Evolutionary conservation across 1,284 basidiomycete genomes (phyloP).

Genomic region (Inonotus obliquus): DNA sequence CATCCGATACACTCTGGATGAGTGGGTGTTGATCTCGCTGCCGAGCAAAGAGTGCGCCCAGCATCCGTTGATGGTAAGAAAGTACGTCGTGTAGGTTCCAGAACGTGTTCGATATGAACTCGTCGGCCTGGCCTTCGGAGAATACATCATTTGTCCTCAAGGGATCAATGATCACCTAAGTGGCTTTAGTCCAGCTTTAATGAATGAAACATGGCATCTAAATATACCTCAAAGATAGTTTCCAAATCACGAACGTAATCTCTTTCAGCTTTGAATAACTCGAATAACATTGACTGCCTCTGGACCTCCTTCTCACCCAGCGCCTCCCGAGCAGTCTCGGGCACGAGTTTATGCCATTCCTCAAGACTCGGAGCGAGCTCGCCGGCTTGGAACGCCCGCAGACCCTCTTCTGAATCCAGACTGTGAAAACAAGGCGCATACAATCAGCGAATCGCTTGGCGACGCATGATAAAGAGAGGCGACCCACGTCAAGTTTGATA

Average conservation of each 20-base stretch:
- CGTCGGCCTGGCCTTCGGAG: conserved; percentile 41
- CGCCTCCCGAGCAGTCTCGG: conserved; percentile 57
- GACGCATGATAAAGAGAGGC: not conserved
- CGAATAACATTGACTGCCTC: conserved; percentile 78
- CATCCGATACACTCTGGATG: conserved; percentile 71
- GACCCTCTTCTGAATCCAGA: conserved; percentile 57
- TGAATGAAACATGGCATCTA: not conserved
- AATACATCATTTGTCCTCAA: conserved; percentile 52
- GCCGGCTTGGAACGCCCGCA: conserved; percentile 60
- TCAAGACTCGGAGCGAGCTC: conserved; percentile 56
- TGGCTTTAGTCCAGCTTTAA: conserved; percentile 13
- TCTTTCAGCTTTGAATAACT: conserved; percentile 76
- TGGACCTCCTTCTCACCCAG: conserved; percentile 69
- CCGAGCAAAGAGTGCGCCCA: conserved; percentile 62
- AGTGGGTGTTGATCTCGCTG: conserved; percentile 79
- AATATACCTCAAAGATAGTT: conserved; percentile 56
- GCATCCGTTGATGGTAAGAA: conserved; percentile 58
- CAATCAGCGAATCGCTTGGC: not conserved
- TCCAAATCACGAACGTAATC: conserved; percentile 76
- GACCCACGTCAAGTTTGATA: conserved; percentile 53
- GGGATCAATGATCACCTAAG: conserved; percentile 64
- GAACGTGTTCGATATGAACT: conserved; percentile 71
- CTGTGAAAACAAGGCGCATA: conserved; percentile 29
- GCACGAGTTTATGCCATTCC: conserved; percentile 76
- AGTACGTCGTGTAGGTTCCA: conserved; percentile 65